Evolutionary conservation across 1,284 basidiomycete genomes (phyloP).

Genomic region (Malassezia caprae): DNA sequence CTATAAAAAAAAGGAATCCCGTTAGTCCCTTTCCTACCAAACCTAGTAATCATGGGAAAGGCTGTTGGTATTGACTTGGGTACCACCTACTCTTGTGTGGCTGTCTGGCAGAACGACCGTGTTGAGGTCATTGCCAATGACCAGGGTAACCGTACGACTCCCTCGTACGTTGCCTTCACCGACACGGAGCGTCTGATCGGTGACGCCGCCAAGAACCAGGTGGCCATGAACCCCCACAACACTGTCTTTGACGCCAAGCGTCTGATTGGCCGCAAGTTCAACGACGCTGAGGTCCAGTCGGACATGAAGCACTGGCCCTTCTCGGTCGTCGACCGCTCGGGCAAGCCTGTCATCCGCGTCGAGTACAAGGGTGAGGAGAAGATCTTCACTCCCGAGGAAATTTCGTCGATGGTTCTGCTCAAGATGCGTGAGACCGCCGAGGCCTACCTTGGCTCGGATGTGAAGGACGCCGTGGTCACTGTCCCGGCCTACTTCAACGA

Average conservation of each 20-base stretch:
- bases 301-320: conserved; percentile 95
- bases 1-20: conserved; percentile 12
- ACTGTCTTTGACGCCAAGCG: conserved; percentile 74
- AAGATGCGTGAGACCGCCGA: conserved; percentile 99
- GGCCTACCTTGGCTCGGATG: conserved; percentile 74
- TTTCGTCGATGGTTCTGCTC: conserved; percentile 89
- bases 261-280: conserved; percentile 75
- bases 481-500: conserved; percentile 98
- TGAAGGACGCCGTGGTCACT: conserved; percentile 75
- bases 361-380: conserved; percentile 84
- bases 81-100: conserved; percentile 59
- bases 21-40: background rate
- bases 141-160: conserved; percentile 93
- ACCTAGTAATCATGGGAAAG: conserved; percentile 53
- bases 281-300: conserved; percentile 77
- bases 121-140: conserved; percentile 87
- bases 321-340: conserved; percentile 66
- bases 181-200: conserved; percentile 87
- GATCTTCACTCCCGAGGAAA: conserved; percentile 88
- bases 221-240: conserved; percentile 56
- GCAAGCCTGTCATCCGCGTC: conserved; percentile 80
- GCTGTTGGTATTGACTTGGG: conserved; percentile 87
- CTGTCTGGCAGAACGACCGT: conserved; percentile 96
- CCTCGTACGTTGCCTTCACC: conserved; percentile 53
- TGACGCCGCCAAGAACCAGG: conserved; percentile 87